A percentile compares a stretch with the other conserved stretches of the same genome.
Evolutionary conservation across 192 early-diverging fungal species (phyloP).

Genomic region (Cetraspora pellucida): DNA sequence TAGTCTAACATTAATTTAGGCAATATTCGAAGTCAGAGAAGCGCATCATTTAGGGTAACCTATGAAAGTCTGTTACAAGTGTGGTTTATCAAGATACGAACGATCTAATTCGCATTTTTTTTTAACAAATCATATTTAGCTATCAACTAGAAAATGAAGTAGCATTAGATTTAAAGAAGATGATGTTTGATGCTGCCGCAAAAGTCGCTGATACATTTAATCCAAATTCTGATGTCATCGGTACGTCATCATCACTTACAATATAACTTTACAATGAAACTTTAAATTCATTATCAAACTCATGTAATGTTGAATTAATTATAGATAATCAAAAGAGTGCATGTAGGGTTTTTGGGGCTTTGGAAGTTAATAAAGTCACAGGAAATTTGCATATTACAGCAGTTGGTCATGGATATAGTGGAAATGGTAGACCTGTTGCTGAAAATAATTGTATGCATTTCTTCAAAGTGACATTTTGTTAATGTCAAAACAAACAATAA

Average conservation of each 20-base stretch:
- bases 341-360: conserved; percentile 75
- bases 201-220: too few species aligned
- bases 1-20: conserved; percentile 10
- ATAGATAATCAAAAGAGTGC: conserved; percentile 50
- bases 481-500: conserved; percentile 12
- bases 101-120: background rate
- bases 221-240: too few species aligned
- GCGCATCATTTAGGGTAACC: conserved; percentile 29
- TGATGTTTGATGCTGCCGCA: too few species aligned
- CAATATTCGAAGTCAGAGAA: conserved; percentile 22
- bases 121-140: background rate
- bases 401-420: conserved; percentile 83
- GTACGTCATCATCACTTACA: background rate
- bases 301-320: background rate
- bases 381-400: conserved; percentile 93
- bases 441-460: background rate
- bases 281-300: background rate
- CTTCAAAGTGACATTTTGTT: background rate
- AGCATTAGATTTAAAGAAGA: too few species aligned
- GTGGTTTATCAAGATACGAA: background rate
- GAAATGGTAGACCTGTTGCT: conserved; percentile 65
- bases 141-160: background rate
- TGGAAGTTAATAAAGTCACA: conserved; percentile 77
- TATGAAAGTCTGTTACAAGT: background rate
- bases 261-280: background rate